Conservation (phyloP, 2,329 filamentous ascomycete genomes). For the Hypoxylon sp. region DNA sequence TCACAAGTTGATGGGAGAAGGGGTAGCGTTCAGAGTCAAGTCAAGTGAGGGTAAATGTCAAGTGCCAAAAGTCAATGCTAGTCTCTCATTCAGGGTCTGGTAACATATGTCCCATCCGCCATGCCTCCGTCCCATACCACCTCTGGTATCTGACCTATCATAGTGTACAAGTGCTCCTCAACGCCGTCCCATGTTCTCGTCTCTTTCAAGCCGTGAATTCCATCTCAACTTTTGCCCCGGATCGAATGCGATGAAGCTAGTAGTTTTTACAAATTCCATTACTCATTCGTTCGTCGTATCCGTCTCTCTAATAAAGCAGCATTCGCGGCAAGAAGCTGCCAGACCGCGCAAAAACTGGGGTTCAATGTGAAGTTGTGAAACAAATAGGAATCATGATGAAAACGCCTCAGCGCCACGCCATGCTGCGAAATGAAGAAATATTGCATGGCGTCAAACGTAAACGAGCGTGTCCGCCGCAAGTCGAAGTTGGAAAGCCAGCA, state of each 20-base stretch:
- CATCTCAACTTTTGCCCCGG: constrained; percentile 31
- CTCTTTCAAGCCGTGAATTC: constrained; percentile 17
- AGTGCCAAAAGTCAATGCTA: constrained; percentile 25
- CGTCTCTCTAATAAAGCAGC: constrained; percentile 46
- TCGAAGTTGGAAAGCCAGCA: constrained; percentile 42
- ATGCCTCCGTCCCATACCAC: constrained; percentile 17
- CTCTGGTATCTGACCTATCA: constrained; percentile 38
- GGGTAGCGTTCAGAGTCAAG: background rate
- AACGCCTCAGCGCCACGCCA: constrained; percentile 49
- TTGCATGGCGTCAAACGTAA: constrained; percentile 46
- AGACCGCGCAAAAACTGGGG: constrained; percentile 30
- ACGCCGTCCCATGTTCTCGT: constrained; percentile 39
- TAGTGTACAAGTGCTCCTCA: constrained; percentile 37
- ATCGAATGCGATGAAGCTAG: constrained; percentile 38
- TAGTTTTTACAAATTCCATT: constrained; percentile 42
- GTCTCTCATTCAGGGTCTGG: constrained; percentile 33
- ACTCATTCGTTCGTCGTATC: constrained; percentile 51
- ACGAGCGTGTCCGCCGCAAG: constrained; percentile 37
- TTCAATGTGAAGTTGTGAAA: constrained; percentile 6
- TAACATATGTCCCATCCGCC: constrained; percentile 25
- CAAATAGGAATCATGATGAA: constrained; percentile 26
- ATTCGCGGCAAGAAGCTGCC: constrained; percentile 19
- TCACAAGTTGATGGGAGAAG: constrained; percentile 1
- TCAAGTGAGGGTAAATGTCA: background rate
- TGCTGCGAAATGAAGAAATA: constrained; percentile 43